phyloP scores from a whole-genome alignment of 495 filamentous ascomycete species.

The Echria macrotheca region DNA sequence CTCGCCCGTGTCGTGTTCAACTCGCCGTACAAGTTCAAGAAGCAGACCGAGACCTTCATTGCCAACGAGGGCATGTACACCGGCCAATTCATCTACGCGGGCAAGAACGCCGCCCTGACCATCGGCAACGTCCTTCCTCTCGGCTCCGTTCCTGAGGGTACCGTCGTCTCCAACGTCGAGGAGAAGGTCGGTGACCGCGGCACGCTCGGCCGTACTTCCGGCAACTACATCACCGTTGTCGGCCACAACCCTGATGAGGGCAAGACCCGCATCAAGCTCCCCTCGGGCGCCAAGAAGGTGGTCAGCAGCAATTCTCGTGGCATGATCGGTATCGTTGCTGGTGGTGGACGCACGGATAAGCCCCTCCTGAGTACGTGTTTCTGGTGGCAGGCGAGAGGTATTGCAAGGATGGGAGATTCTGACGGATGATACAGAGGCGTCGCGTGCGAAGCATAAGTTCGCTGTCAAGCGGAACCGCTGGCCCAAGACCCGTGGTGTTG shows the following conservation, averaged over 20 bases:
- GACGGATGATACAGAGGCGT: slow-evolving; percentile 63
- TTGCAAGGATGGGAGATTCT: no score
- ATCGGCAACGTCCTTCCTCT: slow-evolving; percentile 97
- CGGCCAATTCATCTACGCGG: slow-evolving; percentile 99
- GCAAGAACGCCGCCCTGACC: slow-evolving; percentile 93
- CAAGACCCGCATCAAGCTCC: slow-evolving; percentile 99
- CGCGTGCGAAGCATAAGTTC: slow-evolving; percentile 98
- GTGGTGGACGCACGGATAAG: slow-evolving; percentile 99
- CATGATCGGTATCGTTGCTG: slow-evolving; percentile 99
- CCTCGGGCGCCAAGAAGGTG: slow-evolving; percentile 98
- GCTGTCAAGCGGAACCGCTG: slow-evolving; percentile 99
- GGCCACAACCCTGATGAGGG: slow-evolving; percentile 99
- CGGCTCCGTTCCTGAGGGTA: slow-evolving; percentile 92
- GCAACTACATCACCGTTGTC: slow-evolving; percentile 98
- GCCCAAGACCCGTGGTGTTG: slow-evolving; percentile 99
- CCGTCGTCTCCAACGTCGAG: slow-evolving; percentile 96
- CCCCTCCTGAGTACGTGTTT: slow-evolving; percentile 73
- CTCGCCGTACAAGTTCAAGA: slow-evolving; percentile 82
- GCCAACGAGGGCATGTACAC: slow-evolving; percentile 99
- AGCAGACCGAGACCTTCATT: slow-evolving; percentile 94
- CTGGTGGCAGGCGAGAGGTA: not conserved
- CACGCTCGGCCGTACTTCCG: slow-evolving; percentile 89
- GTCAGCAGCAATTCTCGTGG: slow-evolving; percentile 84
- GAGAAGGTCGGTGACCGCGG: slow-evolving; percentile 98
- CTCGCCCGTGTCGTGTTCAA: slow-evolving; percentile 95